phyloP scores from a whole-genome alignment of 1,284 basidiomycete species.

The Malassezia psittaci region DNA sequence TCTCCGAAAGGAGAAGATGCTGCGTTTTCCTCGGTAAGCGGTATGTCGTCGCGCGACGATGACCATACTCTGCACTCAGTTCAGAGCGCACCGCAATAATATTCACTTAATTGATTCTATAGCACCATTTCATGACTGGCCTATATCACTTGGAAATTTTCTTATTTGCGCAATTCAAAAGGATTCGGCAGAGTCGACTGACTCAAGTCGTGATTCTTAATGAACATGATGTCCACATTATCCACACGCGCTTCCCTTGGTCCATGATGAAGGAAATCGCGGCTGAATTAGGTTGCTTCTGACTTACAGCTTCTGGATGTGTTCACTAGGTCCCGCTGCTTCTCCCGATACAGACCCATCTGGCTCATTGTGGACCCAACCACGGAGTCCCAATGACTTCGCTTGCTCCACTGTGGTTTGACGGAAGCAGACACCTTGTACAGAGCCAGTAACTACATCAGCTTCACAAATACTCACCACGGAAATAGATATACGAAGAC shows the following conservation, averaged over 20 bases:
- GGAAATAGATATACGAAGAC: conserved; percentile 17
- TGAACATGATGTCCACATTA: conserved; percentile 18
- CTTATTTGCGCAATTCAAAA: conserved; percentile 13
- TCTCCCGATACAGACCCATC: conserved; percentile 16
- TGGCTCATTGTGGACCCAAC: conserved; percentile 18
- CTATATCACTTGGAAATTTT: background rate
- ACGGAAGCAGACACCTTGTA: conserved; percentile 17
- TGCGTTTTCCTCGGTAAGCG: background rate
- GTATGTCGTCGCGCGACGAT: too few species aligned
- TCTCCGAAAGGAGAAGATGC: background rate
- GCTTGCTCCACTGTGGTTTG: conserved; percentile 14
- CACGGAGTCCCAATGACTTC: conserved; percentile 11
- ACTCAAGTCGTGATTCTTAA: conserved; percentile 15
- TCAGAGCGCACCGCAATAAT: too few species aligned
- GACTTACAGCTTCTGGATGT: conserved; percentile 14
- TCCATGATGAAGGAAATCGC: conserved; percentile 12
- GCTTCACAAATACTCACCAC: conserved; percentile 6
- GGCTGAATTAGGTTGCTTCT: conserved; percentile 5
- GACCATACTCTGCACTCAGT: too few species aligned
- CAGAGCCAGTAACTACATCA: conserved; percentile 10
- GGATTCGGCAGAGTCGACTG: conserved; percentile 13
- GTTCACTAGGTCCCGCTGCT: conserved; percentile 14
- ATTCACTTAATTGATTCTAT: too few species aligned
- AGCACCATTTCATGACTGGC: too few species aligned
- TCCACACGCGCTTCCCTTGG: conserved; percentile 13